Evolutionary conservation across 441 rosid species (phyloP).

Genomic region (Brassica hybrid): DNA sequence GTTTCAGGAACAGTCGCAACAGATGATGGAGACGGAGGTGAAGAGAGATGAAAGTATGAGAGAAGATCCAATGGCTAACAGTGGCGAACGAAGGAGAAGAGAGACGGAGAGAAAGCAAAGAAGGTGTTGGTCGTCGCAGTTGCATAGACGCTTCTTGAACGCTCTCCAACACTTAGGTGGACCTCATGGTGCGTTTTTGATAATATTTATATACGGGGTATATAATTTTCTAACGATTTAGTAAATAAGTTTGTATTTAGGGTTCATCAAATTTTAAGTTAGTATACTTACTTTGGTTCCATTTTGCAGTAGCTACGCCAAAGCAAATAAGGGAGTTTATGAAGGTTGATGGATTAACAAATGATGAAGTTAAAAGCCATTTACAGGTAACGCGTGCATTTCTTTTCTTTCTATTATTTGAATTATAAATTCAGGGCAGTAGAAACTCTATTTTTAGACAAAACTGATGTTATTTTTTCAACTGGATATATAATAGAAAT

Average conservation of each 20-base stretch:
- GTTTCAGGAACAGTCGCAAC: slow-evolving; percentile 23
- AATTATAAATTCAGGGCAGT: not conserved
- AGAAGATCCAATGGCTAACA: slow-evolving; percentile 11
- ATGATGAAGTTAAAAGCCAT: slow-evolving; percentile 98
- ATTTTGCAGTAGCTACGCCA: slow-evolving; percentile 78
- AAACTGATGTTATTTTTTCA: not conserved
- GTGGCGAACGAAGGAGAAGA: slow-evolving; percentile 40
- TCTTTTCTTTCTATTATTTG: not conserved
- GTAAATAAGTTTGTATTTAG: not conserved
- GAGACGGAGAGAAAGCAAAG: slow-evolving; percentile 60
- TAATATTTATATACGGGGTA: not conserved
- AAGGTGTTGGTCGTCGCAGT: slow-evolving; percentile 90
- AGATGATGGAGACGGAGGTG: slow-evolving; percentile 49
- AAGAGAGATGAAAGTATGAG: slow-evolving; percentile 64
- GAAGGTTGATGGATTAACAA: slow-evolving; percentile 95
- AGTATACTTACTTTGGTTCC: slow-evolving; percentile 5
- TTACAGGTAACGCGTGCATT: slow-evolving; percentile 62
- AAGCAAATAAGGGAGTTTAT: slow-evolving; percentile 91
- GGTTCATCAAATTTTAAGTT: slow-evolving; percentile 10
- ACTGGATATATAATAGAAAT: slow-evolving; percentile 57
- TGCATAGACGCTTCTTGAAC: slow-evolving; percentile 78
- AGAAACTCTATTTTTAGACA: not conserved
- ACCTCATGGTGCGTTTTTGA: slow-evolving; percentile 60
- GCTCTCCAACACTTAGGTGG: slow-evolving; percentile 96
- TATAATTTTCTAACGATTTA: not conserved